Evolutionary conservation across 1,284 basidiomycete species (phyloP).

Genomic region (Xerocomus minutiporus): DNA sequence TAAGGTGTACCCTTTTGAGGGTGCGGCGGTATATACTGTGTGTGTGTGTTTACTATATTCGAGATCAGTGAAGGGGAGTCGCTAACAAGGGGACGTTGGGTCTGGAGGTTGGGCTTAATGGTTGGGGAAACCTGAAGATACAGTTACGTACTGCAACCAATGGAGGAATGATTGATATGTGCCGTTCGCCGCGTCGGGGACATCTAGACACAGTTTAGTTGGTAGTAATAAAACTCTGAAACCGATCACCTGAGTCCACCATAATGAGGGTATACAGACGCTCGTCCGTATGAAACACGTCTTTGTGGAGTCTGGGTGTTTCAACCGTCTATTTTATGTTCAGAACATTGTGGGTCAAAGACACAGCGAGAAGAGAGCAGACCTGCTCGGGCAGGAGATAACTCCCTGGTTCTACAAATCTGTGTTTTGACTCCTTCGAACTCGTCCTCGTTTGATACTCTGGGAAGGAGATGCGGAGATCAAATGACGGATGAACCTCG

Average conservation of each 20-base stretch:
- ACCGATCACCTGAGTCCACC: conserved; percentile 69
- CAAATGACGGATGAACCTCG: conserved; percentile 65
- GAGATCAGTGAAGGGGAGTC: conserved; percentile 41
- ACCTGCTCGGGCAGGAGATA: conserved; percentile 65
- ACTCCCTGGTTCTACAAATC: conserved; percentile 67
- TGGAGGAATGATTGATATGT: conserved; percentile 77
- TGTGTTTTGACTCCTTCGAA: conserved; percentile 38
- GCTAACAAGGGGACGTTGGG: conserved; percentile 80
- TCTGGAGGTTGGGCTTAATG: conserved; percentile 36
- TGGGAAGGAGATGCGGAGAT: conserved; percentile 63
- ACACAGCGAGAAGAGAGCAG: conserved; percentile 16
- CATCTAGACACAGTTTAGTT: conserved; percentile 42
- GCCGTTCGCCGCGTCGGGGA: conserved; percentile 65
- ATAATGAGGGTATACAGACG: conserved; percentile 86
- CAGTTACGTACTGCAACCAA: conserved; percentile 70
- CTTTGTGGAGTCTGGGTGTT: conserved; percentile 62
- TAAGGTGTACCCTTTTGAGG: conserved; percentile 81
- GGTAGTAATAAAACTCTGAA: neutral
- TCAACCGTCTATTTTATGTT: conserved; percentile 48
- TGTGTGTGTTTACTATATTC: conserved; percentile 48
- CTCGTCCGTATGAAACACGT: conserved; percentile 75
- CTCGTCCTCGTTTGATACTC: conserved; percentile 16
- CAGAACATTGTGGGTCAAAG: neutral
- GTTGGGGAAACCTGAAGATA: neutral
- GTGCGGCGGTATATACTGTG: conserved; percentile 80